Conservation (phyloP, 257 asterid genomes). For the Fraxinus quadrangulata region DNA sequence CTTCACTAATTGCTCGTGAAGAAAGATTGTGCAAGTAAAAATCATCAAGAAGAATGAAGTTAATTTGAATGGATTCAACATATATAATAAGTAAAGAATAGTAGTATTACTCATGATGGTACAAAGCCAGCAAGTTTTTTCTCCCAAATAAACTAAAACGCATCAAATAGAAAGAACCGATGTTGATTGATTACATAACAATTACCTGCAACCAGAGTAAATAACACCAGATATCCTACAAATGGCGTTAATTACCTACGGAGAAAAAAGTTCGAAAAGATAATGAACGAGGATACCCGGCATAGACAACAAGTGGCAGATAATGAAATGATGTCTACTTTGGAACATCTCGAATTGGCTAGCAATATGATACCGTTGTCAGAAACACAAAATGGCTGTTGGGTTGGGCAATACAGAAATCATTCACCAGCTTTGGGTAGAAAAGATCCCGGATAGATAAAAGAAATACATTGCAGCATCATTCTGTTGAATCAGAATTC, state of each 20-base stretch:
- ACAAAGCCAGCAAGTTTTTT: neutral
- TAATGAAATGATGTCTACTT: neutral
- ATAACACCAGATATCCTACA: slow-evolving; percentile 13
- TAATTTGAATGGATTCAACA: neutral
- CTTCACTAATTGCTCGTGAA: neutral
- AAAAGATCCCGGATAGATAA: neutral
- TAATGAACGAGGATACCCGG: neutral
- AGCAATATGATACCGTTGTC: slow-evolving; percentile 15
- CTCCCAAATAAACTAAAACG: neutral
- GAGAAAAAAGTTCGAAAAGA: slow-evolving; percentile 8
- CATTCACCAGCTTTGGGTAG: neutral
- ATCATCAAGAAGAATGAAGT: neutral
- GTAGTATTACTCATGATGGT: neutral
- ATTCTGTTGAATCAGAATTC: slow-evolving; percentile 34
- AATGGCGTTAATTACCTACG: slow-evolving; percentile 1
- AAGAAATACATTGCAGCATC: slow-evolving; percentile 16
- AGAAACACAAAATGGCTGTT: slow-evolving; percentile 15
- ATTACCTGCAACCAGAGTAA: slow-evolving; percentile 12
- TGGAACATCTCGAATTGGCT: neutral
- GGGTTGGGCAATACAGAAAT: slow-evolving; percentile 8
- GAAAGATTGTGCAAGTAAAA: neutral
- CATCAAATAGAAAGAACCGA: neutral
- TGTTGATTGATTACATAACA: slow-evolving; percentile 2
- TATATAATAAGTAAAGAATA: neutral
- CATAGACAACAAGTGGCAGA: neutral